phyloP scores from a whole-genome alignment of 2,329 filamentous ascomycete genomes.

The Exophiala spinifera region DNA sequence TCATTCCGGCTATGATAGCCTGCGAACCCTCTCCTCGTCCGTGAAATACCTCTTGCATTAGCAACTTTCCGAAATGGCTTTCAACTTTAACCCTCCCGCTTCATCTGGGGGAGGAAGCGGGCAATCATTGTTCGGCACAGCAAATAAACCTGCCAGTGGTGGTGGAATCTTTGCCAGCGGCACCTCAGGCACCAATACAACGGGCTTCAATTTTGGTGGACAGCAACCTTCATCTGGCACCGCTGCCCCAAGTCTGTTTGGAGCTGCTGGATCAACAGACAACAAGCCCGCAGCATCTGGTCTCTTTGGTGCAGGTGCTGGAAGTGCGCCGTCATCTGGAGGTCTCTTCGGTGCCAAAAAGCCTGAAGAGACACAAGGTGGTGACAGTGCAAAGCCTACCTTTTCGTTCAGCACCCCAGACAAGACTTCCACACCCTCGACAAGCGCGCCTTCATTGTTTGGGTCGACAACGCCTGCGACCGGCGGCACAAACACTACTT shows the following conservation, averaged over 20 bases:
- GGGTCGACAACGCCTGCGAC: constrained; percentile 32
- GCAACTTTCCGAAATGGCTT: constrained; percentile 29
- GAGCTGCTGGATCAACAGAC: constrained; percentile 3
- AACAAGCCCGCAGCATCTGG: constrained; percentile 15
- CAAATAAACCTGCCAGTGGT: constrained; percentile 17
- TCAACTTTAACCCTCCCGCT: constrained; percentile 17
- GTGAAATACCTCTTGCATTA: neutral
- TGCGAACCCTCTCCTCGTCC: constrained; percentile 5
- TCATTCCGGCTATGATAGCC: constrained; percentile 10
- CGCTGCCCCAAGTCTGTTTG: constrained; percentile 5
- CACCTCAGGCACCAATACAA: constrained; percentile 10
- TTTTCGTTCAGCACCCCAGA: constrained; percentile 24
- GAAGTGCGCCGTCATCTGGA: neutral
- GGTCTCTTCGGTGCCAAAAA: constrained; percentile 15
- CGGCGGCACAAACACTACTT: constrained; percentile 39
- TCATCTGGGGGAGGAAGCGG: constrained; percentile 14
- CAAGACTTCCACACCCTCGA: constrained; percentile 19
- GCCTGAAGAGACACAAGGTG: constrained; percentile 11
- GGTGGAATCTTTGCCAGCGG: constrained; percentile 23
- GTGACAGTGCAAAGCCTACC: constrained; percentile 8
- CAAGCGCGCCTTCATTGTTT: constrained; percentile 36
- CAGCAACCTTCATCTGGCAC: constrained; percentile 1
- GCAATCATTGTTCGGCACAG: constrained; percentile 24
- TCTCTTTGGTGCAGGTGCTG: constrained; percentile 23
- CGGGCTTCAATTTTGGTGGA: constrained; percentile 20